These are phyloP conservation scores for Phytophthora ohioensis DNA, from an alignment of 352 stramenopile genomes.

Conservation along the genomic window DNA sequence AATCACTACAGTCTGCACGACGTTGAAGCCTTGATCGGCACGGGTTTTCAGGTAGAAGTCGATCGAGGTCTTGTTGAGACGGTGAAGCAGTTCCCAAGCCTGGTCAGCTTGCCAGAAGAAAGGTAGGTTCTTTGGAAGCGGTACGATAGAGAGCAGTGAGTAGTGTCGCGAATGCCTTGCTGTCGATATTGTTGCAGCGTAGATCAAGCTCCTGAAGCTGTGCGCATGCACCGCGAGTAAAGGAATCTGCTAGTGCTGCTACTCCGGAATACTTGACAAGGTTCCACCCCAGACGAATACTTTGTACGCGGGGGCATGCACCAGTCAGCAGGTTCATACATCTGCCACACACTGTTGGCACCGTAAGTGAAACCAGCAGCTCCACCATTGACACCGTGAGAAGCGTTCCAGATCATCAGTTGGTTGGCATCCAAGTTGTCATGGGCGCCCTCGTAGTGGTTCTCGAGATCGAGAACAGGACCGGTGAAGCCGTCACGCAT, in stretches of 20 bases:
- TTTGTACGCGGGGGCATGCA: constrained; percentile 66
- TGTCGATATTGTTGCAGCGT: constrained; percentile 69
- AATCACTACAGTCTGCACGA: no score
- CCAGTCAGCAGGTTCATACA: constrained; percentile 62
- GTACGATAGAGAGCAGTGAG: constrained; percentile 28
- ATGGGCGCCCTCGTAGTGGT: constrained; percentile 34
- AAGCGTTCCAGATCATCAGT: constrained; percentile 28
- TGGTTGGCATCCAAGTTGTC: constrained; percentile 8
- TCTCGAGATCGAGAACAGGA: constrained; percentile 29
- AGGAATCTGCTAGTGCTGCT: constrained; percentile 59
- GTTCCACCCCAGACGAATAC: constrained; percentile 74
- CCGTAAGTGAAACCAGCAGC: constrained; percentile 29
- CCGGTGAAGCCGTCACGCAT: constrained; percentile 36
- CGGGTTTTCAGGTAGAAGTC: no score
- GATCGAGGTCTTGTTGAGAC: no score
- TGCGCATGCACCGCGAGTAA: constrained; percentile 58
- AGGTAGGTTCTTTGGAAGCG: no score
- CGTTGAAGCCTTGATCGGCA: no score
- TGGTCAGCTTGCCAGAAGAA: no score
- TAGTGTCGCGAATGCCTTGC: constrained; percentile 45
- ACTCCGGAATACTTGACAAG: constrained; percentile 66
- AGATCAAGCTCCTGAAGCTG: constrained; percentile 73
- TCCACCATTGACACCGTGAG: constrained; percentile 30
- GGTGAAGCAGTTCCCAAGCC: no score
- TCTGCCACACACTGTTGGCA: constrained; percentile 34